Conservation (phyloP, 805 yeast species). For the Starmerella vaccinii region DNA sequence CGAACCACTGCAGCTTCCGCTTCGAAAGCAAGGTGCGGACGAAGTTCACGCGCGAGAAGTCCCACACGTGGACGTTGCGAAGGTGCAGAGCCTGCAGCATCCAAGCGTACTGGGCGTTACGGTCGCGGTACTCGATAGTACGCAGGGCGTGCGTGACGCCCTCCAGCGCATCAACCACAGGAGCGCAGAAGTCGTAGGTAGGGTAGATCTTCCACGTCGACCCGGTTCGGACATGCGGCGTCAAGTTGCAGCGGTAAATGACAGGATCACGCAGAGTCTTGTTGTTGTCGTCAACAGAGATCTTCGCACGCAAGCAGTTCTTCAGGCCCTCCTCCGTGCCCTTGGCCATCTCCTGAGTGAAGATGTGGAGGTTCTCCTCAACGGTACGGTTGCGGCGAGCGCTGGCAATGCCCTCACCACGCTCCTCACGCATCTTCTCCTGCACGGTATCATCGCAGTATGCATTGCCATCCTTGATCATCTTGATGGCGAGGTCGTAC, state of each 20-base stretch:
- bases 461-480: conserved; percentile 93
- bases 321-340: conserved; percentile 89
- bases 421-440: conserved; percentile 95
- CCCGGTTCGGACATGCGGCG: conserved; percentile 98
- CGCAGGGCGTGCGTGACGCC: conserved; percentile 97
- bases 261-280: conserved; percentile 97
- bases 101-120: conserved; percentile 98
- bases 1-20: conserved; percentile 99
- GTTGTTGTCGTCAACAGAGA: conserved; percentile 81
- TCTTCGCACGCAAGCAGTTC: conserved; percentile 93
- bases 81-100: conserved; percentile 67
- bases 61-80: conserved; percentile 95
- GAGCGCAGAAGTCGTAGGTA: conserved; percentile 97
- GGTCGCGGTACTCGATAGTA: conserved; percentile 97
- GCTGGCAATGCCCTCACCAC: conserved; percentile 94
- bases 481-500: conserved; percentile 73
- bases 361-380: conserved; percentile 80
- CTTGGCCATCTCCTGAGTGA: conserved; percentile 75
- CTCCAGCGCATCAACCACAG: conserved; percentile 88
- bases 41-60: conserved; percentile 93
- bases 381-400: conserved; percentile 84
- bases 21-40: conserved; percentile 90
- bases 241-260: conserved; percentile 90
- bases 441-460: conserved; percentile 94
- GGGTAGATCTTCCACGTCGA: conserved; percentile 91